Evolutionary conservation across 2,329 filamentous ascomycete species (phyloP).

Genomic region (Calycina marina): DNA sequence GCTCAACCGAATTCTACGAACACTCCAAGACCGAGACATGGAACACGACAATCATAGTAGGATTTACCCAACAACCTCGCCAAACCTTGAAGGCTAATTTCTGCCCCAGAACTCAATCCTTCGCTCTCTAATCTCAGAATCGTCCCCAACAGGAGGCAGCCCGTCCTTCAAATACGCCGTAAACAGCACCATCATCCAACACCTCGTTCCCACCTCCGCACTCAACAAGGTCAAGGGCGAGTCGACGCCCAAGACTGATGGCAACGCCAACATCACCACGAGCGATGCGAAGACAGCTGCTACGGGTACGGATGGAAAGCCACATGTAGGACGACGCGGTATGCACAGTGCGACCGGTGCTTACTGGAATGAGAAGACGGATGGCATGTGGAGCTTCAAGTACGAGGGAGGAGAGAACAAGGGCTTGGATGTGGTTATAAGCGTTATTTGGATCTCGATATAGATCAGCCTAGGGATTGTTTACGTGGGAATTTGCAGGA

Average conservation of each 20-base stretch:
- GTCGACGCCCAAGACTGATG: slow-evolving; percentile 28
- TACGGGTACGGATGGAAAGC: slow-evolving; percentile 45
- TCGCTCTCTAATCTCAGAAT: slow-evolving; percentile 62
- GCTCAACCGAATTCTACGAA: slow-evolving; percentile 65
- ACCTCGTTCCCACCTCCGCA: slow-evolving; percentile 55
- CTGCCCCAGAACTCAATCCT: slow-evolving; percentile 56
- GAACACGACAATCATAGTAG: slow-evolving; percentile 88
- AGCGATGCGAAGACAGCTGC: slow-evolving; percentile 31
- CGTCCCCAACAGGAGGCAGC: slow-evolving; percentile 40
- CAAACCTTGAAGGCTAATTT: background rate
- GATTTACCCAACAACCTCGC: slow-evolving; percentile 20
- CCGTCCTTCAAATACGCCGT: slow-evolving; percentile 84
- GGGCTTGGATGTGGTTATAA: slow-evolving; percentile 55
- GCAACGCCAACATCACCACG: slow-evolving; percentile 36
- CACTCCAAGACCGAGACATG: slow-evolving; percentile 73
- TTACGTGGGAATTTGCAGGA: no score
- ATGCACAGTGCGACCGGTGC: slow-evolving; percentile 80
- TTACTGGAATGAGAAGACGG: slow-evolving; percentile 83
- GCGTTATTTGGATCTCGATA: slow-evolving; percentile 56
- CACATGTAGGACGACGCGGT: slow-evolving; percentile 70
- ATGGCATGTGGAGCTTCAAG: slow-evolving; percentile 84
- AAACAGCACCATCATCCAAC: slow-evolving; percentile 97
- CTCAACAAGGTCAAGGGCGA: slow-evolving; percentile 36
- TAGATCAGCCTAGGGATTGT: slow-evolving; percentile 4
- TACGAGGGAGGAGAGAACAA: slow-evolving; percentile 55